Evolutionary conservation across 306 rosid genomes (phyloP).

Genomic region (Lathyrus sativus): DNA sequence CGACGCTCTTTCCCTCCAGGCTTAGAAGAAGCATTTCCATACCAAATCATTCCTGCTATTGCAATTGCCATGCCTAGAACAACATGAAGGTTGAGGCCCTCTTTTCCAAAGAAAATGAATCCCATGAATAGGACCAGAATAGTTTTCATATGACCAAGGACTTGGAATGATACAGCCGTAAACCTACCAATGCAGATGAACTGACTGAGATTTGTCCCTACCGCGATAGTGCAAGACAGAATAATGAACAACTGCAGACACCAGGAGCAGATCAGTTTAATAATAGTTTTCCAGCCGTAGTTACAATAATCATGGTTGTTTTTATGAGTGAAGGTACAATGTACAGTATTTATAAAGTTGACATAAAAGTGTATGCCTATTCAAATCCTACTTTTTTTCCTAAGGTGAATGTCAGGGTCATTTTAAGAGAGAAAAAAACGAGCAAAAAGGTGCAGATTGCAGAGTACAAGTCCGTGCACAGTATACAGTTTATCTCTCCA

Average conservation of each 20-base stretch:
- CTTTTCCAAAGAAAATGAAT: constrained; percentile 85
- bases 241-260: constrained; percentile 74
- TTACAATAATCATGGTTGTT: constrained; percentile 36
- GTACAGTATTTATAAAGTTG: constrained; percentile 36
- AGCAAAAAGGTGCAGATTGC: constrained; percentile 4
- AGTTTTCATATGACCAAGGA: constrained; percentile 91
- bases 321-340: constrained; percentile 26
- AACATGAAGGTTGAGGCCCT: constrained; percentile 82
- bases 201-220: constrained; percentile 93
- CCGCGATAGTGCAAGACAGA: constrained; percentile 83
- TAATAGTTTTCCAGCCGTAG: constrained; percentile 30
- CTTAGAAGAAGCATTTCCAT: constrained; percentile 87
- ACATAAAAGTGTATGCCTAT: constrained; percentile 46
- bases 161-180: constrained; percentile 87
- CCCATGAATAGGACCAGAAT: constrained; percentile 78
- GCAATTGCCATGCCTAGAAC: constrained; percentile 77
- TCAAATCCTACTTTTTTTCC: constrained; percentile 39
- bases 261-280: constrained; percentile 41
- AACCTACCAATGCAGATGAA: constrained; percentile 94
- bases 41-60: constrained; percentile 81
- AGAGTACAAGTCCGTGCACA: constrained; percentile 21
- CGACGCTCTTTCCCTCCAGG: constrained; percentile 90
- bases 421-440: constrained; percentile 30
- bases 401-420: constrained; percentile 20
- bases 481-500: constrained; percentile 29